These are phyloP conservation scores for Penicillium mononematosum DNA, from an alignment of 495 filamentous ascomycete genomes.

Conservation along the genomic window DNA sequence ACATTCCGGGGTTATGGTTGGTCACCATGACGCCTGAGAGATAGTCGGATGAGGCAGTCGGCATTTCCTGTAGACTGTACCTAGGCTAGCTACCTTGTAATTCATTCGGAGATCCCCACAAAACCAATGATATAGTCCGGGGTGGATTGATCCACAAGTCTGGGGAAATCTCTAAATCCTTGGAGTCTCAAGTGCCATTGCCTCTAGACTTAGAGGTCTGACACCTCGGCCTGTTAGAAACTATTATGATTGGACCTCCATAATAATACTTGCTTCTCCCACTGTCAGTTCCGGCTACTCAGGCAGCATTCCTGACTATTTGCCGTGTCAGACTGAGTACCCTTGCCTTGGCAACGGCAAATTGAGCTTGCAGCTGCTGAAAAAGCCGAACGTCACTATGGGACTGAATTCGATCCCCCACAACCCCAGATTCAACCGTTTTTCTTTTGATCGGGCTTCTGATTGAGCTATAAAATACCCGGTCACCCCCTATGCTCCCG, in stretches of 20 bases:
- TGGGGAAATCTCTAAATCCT: constrained; percentile 10
- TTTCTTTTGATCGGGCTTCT: not conserved
- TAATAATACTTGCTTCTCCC: not conserved
- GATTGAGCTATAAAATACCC: constrained; percentile 7
- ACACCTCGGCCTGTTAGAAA: not conserved
- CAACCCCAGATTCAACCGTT: constrained; percentile 9
- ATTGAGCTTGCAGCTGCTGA: not conserved
- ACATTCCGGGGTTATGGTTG: not conserved
- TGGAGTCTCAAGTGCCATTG: not conserved
- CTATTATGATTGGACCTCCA: not conserved
- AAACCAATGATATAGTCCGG: not conserved
- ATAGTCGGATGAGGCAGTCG: constrained; percentile 12
- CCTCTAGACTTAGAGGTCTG: not conserved
- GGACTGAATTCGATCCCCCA: constrained; percentile 8
- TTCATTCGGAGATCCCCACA: not conserved
- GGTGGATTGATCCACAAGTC: constrained; percentile 11
- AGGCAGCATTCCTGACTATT: not conserved
- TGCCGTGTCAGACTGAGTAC: not conserved
- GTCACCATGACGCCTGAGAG: not conserved
- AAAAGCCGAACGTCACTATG: not conserved
- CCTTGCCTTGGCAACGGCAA: constrained; percentile 14
- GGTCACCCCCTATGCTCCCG: not conserved
- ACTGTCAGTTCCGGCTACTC: not conserved
- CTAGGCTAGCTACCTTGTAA: not conserved
- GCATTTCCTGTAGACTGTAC: constrained; percentile 9